phyloP scores from a whole-genome alignment of 139 green algal genomes.

The Marvania coccoides region DNA sequence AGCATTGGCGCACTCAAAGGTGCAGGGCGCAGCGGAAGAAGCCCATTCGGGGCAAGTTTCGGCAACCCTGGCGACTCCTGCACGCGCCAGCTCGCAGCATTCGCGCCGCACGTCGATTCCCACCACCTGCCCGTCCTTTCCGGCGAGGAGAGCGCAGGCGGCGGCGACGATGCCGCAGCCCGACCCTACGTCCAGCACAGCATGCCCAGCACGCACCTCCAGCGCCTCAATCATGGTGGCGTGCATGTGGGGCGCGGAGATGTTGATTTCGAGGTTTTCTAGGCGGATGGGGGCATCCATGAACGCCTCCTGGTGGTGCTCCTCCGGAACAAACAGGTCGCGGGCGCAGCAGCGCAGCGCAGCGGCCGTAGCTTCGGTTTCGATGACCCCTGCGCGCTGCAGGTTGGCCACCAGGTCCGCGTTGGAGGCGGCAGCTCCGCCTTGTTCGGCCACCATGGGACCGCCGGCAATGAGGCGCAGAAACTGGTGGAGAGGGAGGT shows the following conservation, averaged over 20 bases:
- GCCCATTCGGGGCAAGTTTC: conserved; percentile 17
- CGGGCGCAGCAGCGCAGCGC: conserved; percentile 49
- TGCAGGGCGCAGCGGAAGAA: conserved; percentile 6
- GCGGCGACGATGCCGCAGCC: conserved; percentile 56
- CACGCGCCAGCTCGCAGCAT: conserved; percentile 15
- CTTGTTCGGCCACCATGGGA: conserved; percentile 19
- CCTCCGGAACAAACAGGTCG: conserved; percentile 49
- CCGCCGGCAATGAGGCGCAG: conserved; percentile 39
- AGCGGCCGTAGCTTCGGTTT: conserved; percentile 26
- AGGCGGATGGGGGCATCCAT: conserved; percentile 53
- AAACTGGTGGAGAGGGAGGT: conserved; percentile 41
- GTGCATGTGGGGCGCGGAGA: conserved; percentile 73
- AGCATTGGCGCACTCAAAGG: conserved; percentile 43
- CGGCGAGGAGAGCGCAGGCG: conserved; percentile 39
- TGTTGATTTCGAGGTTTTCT: conserved; percentile 58
- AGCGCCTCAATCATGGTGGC: conserved; percentile 52
- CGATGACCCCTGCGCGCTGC: conserved; percentile 31
- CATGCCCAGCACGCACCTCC: conserved; percentile 35
- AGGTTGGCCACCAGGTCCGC: conserved; percentile 47
- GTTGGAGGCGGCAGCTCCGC: conserved; percentile 30
- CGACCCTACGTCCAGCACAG: conserved; percentile 50
- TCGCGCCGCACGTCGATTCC: conserved; percentile 40
- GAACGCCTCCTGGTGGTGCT: conserved; percentile 44
- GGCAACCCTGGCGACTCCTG: conserved; percentile 23
- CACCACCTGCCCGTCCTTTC: conserved; percentile 16